Conservation (phyloP, 306 rosid genomes). For the Cucumis hystrix region DNA sequence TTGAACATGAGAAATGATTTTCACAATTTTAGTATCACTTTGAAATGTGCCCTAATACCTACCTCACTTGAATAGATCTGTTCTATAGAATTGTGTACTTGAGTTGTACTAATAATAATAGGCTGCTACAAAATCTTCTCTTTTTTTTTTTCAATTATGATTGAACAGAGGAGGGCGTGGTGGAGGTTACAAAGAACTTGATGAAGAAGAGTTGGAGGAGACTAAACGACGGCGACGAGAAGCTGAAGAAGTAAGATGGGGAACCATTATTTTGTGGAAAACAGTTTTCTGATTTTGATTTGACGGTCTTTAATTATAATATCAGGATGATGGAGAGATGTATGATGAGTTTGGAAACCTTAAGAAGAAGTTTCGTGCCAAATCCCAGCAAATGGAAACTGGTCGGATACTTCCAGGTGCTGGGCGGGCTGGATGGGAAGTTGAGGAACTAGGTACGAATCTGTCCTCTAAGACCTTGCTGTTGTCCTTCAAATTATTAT, state of each 20-base stretch:
- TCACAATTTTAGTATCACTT: too few species aligned
- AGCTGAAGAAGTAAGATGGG: conserved; percentile 75
- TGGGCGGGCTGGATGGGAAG: conserved; percentile 99
- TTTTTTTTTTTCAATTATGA: not conserved
- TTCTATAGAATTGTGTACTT: not conserved
- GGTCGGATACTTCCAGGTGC: conserved; percentile 74
- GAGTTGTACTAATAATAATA: not conserved
- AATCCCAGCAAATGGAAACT: conserved; percentile 75
- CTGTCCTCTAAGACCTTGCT: not conserved
- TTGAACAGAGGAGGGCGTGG: conserved; percentile 88
- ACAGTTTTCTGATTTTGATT: not conserved
- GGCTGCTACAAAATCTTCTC: not conserved
- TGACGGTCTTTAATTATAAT: conserved; percentile 9
- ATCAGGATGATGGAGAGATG: conserved; percentile 92
- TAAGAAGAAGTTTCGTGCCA: conserved; percentile 90
- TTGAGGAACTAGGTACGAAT: conserved; percentile 76
- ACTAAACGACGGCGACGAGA: conserved; percentile 86
- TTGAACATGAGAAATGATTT: too few species aligned
- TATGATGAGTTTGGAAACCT: conserved; percentile 98
- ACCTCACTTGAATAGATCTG: not conserved
- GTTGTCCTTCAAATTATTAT: not conserved
- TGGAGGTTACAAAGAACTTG: conserved; percentile 98
- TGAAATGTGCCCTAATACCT: too few species aligned
- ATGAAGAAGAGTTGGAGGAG: conserved; percentile 95
- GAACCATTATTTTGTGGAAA: not conserved